Conservation (phyloP, 176 grass and related monocot genomes). For the Thalia dealbata region DNA sequence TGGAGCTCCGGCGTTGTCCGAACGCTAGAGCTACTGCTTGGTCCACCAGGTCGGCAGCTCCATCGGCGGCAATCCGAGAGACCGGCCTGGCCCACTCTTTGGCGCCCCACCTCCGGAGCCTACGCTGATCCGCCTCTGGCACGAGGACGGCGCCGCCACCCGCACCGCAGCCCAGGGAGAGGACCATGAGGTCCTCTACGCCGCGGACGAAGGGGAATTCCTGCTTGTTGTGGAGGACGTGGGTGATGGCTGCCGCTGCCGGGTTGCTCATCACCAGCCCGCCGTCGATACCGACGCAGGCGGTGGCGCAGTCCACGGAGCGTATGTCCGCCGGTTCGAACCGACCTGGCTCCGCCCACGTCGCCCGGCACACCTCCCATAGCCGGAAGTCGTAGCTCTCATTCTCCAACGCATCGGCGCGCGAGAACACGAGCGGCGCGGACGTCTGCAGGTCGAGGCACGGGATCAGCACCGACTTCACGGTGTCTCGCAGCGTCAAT, state of each 20-base stretch:
- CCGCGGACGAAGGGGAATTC: slow-evolving; percentile 97
- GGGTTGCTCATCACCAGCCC: slow-evolving; percentile 84
- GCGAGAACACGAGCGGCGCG: slow-evolving; percentile 78
- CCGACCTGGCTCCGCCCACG: slow-evolving; percentile 72
- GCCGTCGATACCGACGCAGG: slow-evolving; percentile 66
- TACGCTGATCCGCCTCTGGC: slow-evolving; percentile 25
- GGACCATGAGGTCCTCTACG: slow-evolving; percentile 91
- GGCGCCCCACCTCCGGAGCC: slow-evolving; percentile 55
- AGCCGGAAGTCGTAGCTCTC: slow-evolving; percentile 90
- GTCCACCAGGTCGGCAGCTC: slow-evolving; percentile 88
- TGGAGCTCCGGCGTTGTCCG: slow-evolving; percentile 66
- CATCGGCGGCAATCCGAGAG: slow-evolving; percentile 73
- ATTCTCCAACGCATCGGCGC: slow-evolving; percentile 86
- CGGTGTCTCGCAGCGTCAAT: slow-evolving; percentile 75
- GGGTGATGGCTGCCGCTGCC: slow-evolving; percentile 73
- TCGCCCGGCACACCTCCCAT: slow-evolving; percentile 80
- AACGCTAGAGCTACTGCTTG: slow-evolving; percentile 95
- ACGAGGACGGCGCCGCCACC: slow-evolving; percentile 20
- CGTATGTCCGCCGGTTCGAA: slow-evolving; percentile 75
- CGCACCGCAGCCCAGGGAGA: slow-evolving; percentile 73
- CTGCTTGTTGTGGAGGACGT: slow-evolving; percentile 97
- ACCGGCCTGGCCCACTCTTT: slow-evolving; percentile 94
- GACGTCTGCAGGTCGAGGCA: slow-evolving; percentile 78
- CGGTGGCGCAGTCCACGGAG: slow-evolving; percentile 50
- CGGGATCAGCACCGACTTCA: slow-evolving; percentile 85